phyloP scores from a whole-genome alignment of 2,329 filamentous ascomycete genomes.

The Cryphonectria radicalis region DNA sequence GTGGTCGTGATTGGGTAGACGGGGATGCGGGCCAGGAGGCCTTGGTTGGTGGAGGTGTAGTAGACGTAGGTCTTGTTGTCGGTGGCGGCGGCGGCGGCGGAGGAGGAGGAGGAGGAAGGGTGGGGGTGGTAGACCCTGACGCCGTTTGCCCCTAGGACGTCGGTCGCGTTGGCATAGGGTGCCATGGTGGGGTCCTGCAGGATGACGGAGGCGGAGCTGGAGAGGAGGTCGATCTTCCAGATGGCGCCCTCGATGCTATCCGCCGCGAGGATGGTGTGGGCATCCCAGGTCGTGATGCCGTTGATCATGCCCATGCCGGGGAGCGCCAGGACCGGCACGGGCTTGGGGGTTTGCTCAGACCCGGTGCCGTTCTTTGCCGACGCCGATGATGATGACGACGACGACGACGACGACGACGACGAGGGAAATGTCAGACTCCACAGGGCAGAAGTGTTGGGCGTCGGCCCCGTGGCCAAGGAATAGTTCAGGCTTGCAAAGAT shows the following conservation, averaged over 20 bases:
- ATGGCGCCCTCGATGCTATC: constrained; percentile 7
- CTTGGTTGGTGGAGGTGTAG: constrained; percentile 19
- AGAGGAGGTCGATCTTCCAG: not conserved
- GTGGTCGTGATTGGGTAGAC: constrained; percentile 5
- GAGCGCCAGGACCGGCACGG: not conserved
- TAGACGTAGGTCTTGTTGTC: constrained; percentile 9
- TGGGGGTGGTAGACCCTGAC: constrained; percentile 10
- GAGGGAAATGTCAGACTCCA: not conserved
- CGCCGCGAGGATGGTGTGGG: constrained; percentile 6
- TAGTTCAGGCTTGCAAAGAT: not conserved
- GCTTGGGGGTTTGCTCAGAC: not conserved
- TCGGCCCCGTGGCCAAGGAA: not conserved
- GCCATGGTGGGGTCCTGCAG: constrained; percentile 16
- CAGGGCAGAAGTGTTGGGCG: not conserved
- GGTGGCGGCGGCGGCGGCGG: not conserved
- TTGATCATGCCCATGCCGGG: constrained; percentile 9
- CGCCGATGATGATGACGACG: no score
- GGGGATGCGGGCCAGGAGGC: constrained; percentile 11
- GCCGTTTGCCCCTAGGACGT: constrained; percentile 8
- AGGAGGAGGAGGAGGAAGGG: not conserved
- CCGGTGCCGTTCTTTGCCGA: not conserved
- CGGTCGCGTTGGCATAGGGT: not conserved
- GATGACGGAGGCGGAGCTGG: not conserved
- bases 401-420: not conserved
- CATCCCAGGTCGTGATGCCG: not conserved